Evolutionary conservation across 78 protist genomes (phyloP).

Genomic region (Bodo saltans): DNA sequence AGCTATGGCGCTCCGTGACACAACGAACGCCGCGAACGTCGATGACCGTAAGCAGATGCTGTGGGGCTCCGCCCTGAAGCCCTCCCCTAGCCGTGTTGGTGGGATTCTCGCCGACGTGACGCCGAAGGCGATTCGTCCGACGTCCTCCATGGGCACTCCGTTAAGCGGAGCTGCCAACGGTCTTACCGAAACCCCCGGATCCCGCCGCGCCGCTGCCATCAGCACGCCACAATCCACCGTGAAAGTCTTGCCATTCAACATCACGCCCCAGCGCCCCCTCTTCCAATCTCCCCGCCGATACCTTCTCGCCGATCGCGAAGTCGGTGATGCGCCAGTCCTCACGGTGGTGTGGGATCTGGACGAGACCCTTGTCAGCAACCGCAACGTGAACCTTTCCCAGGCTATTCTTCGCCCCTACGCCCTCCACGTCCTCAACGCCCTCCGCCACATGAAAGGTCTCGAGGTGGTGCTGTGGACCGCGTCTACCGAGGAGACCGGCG

Average conservation of each 20-base stretch:
- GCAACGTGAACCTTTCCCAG: background rate
- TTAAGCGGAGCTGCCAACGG: background rate
- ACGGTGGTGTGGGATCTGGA: slow-evolving; percentile 80
- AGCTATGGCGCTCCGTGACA: no score
- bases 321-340: background rate
- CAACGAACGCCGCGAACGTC: no score
- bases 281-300: background rate
- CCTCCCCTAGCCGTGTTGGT: background rate
- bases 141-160: background rate
- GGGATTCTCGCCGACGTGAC: background rate
- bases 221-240: background rate
- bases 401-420: background rate
- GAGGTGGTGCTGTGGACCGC: slow-evolving; percentile 26
- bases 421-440: background rate
- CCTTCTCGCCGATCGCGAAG: background rate
- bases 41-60: no score
- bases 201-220: background rate
- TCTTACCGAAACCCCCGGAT: background rate
- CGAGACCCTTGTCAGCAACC: slow-evolving; percentile 79
- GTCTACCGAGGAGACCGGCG: background rate
- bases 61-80: no score
- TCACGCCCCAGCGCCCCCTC: background rate
- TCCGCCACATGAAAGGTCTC: background rate
- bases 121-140: background rate
- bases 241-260: background rate